Base-by-base conservation (phyloP, 306 rosid genomes). In the Fragaria ananassa region DNA sequence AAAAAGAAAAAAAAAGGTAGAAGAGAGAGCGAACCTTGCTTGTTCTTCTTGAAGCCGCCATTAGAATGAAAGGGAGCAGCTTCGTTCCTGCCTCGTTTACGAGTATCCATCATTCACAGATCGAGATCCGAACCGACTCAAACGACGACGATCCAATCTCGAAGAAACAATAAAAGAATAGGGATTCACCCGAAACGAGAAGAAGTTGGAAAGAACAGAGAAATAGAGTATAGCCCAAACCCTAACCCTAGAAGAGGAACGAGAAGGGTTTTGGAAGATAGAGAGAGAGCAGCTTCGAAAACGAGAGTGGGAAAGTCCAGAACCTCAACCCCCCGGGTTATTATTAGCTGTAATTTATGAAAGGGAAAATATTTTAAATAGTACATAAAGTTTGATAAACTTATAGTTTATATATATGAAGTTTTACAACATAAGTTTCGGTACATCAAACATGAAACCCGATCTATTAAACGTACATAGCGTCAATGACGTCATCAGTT, bases 121-220 rank as follows among this genome's bases (percentile, higher is more conserved):
- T 83, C 92, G 44, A 76, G 97, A 86, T 89, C 91, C 80, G 56
- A 67, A 57, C 39, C 51, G 53, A 75, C 61, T 70, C 72, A 23
- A 73, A 10, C 45, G 41, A 80, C 25, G 23, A 31, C 41, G 41
- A 42, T 9, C 46, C 46, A 42, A 42, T 42, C 46, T 42, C 62
- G 76, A 46, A 41, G 35, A n/a, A 51, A 29, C 27, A 8, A 54
- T 7, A 17, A 45, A 34, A 67, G 45, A 65, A 71, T 15, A 44
- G 35, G 35, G 35, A 2, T 31, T 31, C 34, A 4, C 6, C 39
- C 39, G 39, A 5, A 35, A 37, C 6, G 41, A 37, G 41, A 37
- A 37, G 41, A 37, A 37, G 7, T 9, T 37, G 46, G 46, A 9
- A 8, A 42, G 44, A 41, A 41, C 1, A 42, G 46, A 60, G 76